Conservation (phyloP, 129 eudicot genomes). For the Centrapalus pauciflorus region DNA sequence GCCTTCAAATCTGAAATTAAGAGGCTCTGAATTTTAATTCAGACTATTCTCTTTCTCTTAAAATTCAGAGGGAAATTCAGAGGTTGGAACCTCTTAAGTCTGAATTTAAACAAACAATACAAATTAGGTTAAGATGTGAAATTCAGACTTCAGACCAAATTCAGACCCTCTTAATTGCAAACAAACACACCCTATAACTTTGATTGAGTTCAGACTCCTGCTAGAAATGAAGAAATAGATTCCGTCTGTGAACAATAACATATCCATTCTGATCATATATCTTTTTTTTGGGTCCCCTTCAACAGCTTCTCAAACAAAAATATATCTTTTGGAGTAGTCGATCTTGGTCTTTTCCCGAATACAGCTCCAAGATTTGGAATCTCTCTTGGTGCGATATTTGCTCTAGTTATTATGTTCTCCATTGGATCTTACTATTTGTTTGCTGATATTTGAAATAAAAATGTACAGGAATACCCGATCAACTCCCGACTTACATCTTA, state of each 20-base stretch:
- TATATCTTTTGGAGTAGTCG: slow-evolving; percentile 77
- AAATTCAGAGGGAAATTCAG: no score
- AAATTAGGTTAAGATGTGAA: no score
- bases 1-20: no score
- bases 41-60: no score
- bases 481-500: slow-evolving; percentile 78
- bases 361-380: slow-evolving; percentile 85
- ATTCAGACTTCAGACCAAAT: no score
- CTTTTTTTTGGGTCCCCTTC: background rate
- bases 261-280: background rate
- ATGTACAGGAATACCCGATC: slow-evolving; percentile 50
- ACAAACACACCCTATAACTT: no score
- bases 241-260: background rate
- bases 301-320: slow-evolving; percentile 83
- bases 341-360: slow-evolving; percentile 93
- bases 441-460: background rate
- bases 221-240: background rate
- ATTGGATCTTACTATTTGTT: background rate
- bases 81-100: no score
- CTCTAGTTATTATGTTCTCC: background rate
- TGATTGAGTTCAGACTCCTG: no score
- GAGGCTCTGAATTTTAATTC: no score
- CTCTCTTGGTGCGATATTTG: slow-evolving; percentile 48
- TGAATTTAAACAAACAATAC: no score
- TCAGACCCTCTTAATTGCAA: no score